Evolutionary conservation across 345 rosid species (phyloP).

Genomic region (Euphorbia pulcherrima): DNA sequence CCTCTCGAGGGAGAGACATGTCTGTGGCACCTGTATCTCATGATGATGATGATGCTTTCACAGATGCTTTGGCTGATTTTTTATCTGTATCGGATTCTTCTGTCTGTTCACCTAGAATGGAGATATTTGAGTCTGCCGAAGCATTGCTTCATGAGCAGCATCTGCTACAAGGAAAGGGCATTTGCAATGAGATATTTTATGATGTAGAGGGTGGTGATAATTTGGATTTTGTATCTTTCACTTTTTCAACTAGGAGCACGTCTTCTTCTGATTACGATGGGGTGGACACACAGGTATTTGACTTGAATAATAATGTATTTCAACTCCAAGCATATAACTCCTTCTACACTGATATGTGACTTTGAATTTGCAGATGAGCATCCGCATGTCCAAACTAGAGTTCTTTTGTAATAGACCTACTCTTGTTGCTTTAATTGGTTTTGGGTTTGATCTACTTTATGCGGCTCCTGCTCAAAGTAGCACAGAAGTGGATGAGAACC

Average conservation of each 20-base stretch:
- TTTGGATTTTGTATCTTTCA: conserved; percentile 80
- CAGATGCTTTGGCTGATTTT: conserved; percentile 91
- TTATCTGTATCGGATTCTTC: conserved; percentile 55
- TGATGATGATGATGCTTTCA: conserved; percentile 84
- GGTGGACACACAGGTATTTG: conserved; percentile 78
- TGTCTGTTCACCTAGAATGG: conserved; percentile 39
- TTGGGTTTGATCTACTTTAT: conserved; percentile 73
- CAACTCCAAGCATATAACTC: conserved; percentile 5
- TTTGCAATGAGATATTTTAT: conserved; percentile 69
- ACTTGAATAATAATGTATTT: conserved; percentile 18
- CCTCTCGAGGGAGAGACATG: conserved; percentile 38
- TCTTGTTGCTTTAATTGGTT: conserved; percentile 88
- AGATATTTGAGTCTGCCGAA: conserved; percentile 51
- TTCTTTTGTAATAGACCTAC: conserved; percentile 95
- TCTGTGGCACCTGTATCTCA: conserved; percentile 33
- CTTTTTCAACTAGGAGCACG: conserved; percentile 65
- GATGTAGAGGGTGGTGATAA: conserved; percentile 73
- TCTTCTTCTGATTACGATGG: conserved; percentile 83
- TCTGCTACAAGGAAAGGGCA: conserved; percentile 43
- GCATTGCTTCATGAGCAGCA: conserved; percentile 44
- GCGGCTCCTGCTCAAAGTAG: conserved; percentile 31
- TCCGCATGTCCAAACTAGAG: conserved; percentile 92
- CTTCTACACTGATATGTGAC: conserved; percentile 31
- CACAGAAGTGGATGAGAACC: conserved; percentile 28
- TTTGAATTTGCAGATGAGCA: conserved; percentile 70